Conservation (phyloP, 2,329 filamentous ascomycete genomes). For the Ramularia endophylla region DNA sequence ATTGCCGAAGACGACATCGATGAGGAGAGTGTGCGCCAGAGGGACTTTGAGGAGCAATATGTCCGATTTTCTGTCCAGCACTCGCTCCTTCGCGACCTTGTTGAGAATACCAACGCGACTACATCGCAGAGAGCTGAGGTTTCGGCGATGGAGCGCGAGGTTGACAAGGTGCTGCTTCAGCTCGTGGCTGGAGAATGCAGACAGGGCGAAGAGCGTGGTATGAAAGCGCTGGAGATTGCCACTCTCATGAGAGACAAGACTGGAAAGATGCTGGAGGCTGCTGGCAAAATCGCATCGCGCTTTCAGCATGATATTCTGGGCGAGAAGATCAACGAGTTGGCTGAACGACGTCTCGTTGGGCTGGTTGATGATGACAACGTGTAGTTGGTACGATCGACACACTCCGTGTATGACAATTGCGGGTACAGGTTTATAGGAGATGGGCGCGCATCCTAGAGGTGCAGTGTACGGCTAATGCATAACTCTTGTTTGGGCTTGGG, state of each 20-base stretch:
- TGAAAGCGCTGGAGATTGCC: slow-evolving; percentile 91
- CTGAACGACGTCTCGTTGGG: slow-evolving; percentile 61
- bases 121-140: slow-evolving; percentile 62
- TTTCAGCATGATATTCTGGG: slow-evolving; percentile 75
- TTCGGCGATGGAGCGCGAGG: slow-evolving; percentile 67
- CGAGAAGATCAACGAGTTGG: slow-evolving; percentile 85
- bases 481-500: too few species aligned
- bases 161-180: slow-evolving; percentile 86
- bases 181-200: slow-evolving; percentile 85
- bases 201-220: slow-evolving; percentile 85
- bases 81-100: slow-evolving; percentile 67
- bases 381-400: slow-evolving; percentile 4
- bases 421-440: too few species aligned
- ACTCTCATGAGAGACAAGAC: slow-evolving; percentile 75
- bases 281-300: slow-evolving; percentile 78
- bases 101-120: slow-evolving; percentile 61
- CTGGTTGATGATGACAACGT: slow-evolving; percentile 51
- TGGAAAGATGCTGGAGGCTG: slow-evolving; percentile 87
- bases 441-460: too few species aligned
- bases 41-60: slow-evolving; percentile 71
- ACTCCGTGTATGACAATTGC: too few species aligned
- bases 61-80: slow-evolving; percentile 68
- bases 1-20: slow-evolving; percentile 37
- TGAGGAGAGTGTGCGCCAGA: slow-evolving; percentile 38
- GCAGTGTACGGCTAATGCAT: too few species aligned